A percentile compares a stretch with the other conserved stretches of the same genome.
Evolutionary conservation across 768 basidiomycete genomes (phyloP).

Genomic region (Auriscalpium vulgare): DNA sequence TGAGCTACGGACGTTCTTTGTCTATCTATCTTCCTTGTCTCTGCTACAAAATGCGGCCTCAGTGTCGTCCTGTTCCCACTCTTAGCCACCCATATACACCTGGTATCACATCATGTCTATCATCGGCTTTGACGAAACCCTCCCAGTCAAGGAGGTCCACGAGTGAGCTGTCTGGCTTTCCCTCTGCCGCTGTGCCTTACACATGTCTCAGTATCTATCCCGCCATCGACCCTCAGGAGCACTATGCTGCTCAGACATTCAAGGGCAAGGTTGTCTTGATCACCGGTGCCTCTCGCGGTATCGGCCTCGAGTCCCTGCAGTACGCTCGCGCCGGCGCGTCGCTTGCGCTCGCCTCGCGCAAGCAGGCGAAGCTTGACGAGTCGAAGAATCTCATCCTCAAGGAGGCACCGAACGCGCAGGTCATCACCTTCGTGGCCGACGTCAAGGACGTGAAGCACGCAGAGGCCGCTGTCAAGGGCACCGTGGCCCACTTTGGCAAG

Average conservation of each 20-base stretch:
- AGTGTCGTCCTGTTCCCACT: too few species aligned
- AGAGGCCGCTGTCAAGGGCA: constrained; percentile 8
- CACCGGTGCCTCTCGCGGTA: constrained; percentile 15
- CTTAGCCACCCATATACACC: too few species aligned
- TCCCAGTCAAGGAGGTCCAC: too few species aligned
- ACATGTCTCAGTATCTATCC: not conserved
- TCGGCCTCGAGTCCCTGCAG: constrained; percentile 10
- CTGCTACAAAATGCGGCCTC: too few species aligned
- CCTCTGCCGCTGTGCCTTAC: too few species aligned
- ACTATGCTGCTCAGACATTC: constrained; percentile 3
- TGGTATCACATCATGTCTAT: too few species aligned
- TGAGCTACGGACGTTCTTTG: too few species aligned
- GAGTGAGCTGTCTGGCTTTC: too few species aligned
- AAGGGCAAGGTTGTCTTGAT: constrained; percentile 15
- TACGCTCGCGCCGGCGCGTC: constrained; percentile 14
- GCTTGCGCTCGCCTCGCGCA: constrained; percentile 9
- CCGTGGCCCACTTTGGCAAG: constrained; percentile 15
- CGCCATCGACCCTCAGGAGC: not conserved
- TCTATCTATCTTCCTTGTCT: too few species aligned
- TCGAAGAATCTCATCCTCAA: constrained; percentile 7
- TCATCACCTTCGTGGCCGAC: constrained; percentile 10
- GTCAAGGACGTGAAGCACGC: constrained; percentile 2
- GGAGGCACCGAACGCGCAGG: not conserved
- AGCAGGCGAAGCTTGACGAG: constrained; percentile 6
- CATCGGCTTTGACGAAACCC: too few species aligned